Conservation (phyloP, 208 protist genomes). For the Leptomonas pyrrhocoris region DNA sequence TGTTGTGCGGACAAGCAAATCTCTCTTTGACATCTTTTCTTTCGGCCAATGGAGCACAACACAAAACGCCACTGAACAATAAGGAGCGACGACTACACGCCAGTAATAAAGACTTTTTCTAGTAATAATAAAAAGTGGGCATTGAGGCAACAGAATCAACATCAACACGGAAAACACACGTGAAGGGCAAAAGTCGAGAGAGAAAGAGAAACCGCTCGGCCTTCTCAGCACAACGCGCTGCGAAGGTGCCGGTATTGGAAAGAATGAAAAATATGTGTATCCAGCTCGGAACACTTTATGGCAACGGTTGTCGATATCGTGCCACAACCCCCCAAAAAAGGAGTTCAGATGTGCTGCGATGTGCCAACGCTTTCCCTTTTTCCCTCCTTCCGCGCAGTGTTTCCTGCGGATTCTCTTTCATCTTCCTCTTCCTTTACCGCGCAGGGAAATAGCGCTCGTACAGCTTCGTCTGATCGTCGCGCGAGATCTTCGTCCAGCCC, state of each 20-base stretch:
- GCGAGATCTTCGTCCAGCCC: constrained; percentile 95
- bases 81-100: too few relatives aligned
- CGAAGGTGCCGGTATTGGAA: background rate
- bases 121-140: too few relatives aligned
- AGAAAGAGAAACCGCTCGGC: background rate
- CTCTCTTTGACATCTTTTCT: too few relatives aligned
- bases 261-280: background rate
- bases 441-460: constrained; percentile 77
- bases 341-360: background rate
- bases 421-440: constrained; percentile 2
- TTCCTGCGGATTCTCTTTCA: background rate
- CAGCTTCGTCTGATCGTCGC: constrained; percentile 92
- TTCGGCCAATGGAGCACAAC: too few relatives aligned
- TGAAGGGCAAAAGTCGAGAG: background rate
- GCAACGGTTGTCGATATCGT: too few relatives aligned
- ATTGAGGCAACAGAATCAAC: too few relatives aligned
- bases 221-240: too few relatives aligned
- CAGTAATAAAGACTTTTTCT: too few relatives aligned
- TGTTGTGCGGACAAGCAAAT: too few relatives aligned
- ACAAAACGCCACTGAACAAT: too few relatives aligned
- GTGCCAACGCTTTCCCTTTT: background rate
- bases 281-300: too few relatives aligned
- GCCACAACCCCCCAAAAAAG: background rate
- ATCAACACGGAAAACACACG: constrained; percentile 3
- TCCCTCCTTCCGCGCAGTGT: too few relatives aligned